Percentiles rank a stretch among this genome's conserved stretches.
These are phyloP conservation scores for Flaveria bidentis DNA, from an alignment of 129 eudicot genomes.

Conservation along the genomic window DNA sequence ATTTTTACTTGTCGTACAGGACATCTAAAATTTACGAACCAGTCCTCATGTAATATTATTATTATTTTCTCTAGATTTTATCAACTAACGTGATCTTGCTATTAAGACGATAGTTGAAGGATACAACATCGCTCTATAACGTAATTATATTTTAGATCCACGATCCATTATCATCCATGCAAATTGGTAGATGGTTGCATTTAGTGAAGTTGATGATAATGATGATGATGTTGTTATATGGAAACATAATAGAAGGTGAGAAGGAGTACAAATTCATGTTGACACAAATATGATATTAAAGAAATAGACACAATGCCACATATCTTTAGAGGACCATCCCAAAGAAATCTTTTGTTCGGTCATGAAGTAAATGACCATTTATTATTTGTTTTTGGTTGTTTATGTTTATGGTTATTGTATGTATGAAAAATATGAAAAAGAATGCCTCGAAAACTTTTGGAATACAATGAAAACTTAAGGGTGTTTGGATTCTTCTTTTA, in stretches of 20 bases:
- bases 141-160: not conserved
- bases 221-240: not conserved
- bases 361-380: not conserved
- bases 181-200: slow-evolving; percentile 3
- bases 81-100: not conserved
- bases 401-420: not conserved
- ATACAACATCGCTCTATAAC: not conserved
- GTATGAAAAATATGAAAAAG: not conserved
- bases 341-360: not conserved
- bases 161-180: not conserved
- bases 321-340: not conserved
- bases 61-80: not conserved
- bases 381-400: not conserved
- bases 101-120: too few species aligned
- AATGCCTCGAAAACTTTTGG: not conserved
- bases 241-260: not conserved
- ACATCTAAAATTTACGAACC: too few species aligned
- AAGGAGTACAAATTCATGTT: not conserved
- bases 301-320: not conserved
- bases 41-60: too few species aligned
- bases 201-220: not conserved
- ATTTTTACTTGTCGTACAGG: too few species aligned
- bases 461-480: not conserved
- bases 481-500: too few species aligned
- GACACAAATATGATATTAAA: not conserved